Conservation (phyloP, 768 basidiomycete genomes). For the Mycena chlorophos region DNA sequence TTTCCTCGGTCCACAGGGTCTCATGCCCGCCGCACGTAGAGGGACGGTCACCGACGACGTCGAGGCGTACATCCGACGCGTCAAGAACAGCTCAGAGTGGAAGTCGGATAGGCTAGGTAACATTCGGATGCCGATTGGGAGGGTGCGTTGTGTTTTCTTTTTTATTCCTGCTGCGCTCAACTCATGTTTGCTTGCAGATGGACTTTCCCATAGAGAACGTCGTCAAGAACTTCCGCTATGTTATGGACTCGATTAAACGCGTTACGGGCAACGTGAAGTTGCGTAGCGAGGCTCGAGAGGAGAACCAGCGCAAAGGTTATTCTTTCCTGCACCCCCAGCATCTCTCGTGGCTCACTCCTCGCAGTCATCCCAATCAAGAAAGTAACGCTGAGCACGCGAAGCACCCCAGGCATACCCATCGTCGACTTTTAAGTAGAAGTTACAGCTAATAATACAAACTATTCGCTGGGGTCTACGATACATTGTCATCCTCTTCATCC, state of each 20-base stretch:
- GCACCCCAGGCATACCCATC: conserved; percentile 88
- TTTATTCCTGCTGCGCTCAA: conserved; percentile 1
- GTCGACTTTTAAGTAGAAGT: conserved; percentile 58
- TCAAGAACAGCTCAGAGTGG: conserved; percentile 89
- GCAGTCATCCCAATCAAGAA: conserved; percentile 75
- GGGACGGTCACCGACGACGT: conserved; percentile 94
- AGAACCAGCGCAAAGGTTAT: conserved; percentile 46
- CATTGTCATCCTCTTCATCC: not conserved
- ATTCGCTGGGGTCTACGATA: conserved; percentile 9
- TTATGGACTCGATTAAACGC: conserved; percentile 71
- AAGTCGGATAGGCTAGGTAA: conserved; percentile 85
- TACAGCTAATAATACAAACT: conserved; percentile 18
- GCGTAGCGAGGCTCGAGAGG: conserved; percentile 36
- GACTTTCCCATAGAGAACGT: conserved; percentile 76
- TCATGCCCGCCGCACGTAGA: conserved; percentile 93
- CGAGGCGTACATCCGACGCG: conserved; percentile 72
- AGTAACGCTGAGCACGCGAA: conserved; percentile 80
- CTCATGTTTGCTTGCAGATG: conserved; percentile 46
- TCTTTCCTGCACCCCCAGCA: conserved; percentile 21
- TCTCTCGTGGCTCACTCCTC: conserved; percentile 5
- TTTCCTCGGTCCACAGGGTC: conserved; percentile 81
- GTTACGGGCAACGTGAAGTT: conserved; percentile 68
- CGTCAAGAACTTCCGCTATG: conserved; percentile 74
- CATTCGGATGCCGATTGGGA: conserved; percentile 79
- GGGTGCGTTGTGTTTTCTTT: conserved; percentile 49